A percentile compares a stretch with the other conserved stretches of the same genome.
Conservation (phyloP, 1,139 yeast genomes). For the Kazachstania sp. region DNA sequence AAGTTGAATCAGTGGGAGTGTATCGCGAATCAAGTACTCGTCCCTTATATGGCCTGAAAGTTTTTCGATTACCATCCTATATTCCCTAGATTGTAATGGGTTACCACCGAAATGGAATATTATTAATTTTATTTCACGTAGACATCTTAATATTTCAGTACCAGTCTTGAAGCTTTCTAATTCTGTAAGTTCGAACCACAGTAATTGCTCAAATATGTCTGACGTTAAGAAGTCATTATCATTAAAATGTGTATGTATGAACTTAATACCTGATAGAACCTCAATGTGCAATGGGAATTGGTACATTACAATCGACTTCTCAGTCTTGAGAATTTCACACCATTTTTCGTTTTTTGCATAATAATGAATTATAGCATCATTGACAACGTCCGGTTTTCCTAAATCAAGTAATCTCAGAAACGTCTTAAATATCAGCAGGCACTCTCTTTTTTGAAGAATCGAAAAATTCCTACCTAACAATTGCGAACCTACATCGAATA, state of each 20-base stretch:
- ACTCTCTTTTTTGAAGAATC: constrained; percentile 25
- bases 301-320: constrained; percentile 5
- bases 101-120: constrained; percentile 12
- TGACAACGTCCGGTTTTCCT: constrained; percentile 26
- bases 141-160: constrained; percentile 7
- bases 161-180: constrained; percentile 8
- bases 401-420: constrained; percentile 38
- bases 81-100: constrained; percentile 4
- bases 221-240: neutral
- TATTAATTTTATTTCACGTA: constrained; percentile 8
- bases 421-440: constrained; percentile 30
- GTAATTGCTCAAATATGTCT: neutral
- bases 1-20: neutral
- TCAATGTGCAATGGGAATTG: constrained; percentile 14
- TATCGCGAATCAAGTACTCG: constrained; percentile 11
- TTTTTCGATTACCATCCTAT: constrained; percentile 5
- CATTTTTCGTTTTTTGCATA: neutral
- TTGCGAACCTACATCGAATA: constrained; percentile 27
- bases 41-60: constrained; percentile 9
- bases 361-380: constrained; percentile 10
- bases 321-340: constrained; percentile 5
- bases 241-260: constrained; percentile 7
- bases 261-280: constrained; percentile 9
- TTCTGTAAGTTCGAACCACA: constrained; percentile 15
- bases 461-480: constrained; percentile 15